These are phyloP conservation scores for Metschnikowia drakensbergensis DNA, from an alignment of 805 yeast species.

Conservation along the genomic window DNA sequence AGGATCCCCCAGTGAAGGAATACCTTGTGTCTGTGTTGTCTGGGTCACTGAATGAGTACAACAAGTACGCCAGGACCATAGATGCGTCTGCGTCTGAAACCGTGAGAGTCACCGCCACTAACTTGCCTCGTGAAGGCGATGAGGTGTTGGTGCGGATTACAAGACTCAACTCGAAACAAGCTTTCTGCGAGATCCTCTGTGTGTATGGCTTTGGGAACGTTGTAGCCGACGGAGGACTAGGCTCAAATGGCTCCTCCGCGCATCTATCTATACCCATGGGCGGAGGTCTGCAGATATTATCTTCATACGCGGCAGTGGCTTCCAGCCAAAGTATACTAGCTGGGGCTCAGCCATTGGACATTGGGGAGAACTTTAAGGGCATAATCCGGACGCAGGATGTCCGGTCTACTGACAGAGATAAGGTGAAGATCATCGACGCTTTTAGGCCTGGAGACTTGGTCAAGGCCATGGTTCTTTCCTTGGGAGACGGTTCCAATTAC, in stretches of 20 bases:
- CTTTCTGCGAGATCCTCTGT: slow-evolving; percentile 66
- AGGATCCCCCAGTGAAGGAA: slow-evolving; percentile 17
- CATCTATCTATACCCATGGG: slow-evolving; percentile 42
- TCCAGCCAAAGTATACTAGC: slow-evolving; percentile 37
- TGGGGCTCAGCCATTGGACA: slow-evolving; percentile 50
- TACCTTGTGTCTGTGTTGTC: slow-evolving; percentile 32
- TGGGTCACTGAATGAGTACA: slow-evolving; percentile 23
- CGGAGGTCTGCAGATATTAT: slow-evolving; percentile 49
- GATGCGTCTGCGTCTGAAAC: slow-evolving; percentile 17
- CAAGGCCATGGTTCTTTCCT: slow-evolving; percentile 73
- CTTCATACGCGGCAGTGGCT: slow-evolving; percentile 35
- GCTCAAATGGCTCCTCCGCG: slow-evolving; percentile 47
- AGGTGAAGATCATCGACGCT: slow-evolving; percentile 70
- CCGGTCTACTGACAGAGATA: slow-evolving; percentile 86
- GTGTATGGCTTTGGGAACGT: slow-evolving; percentile 62
- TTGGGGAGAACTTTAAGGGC: slow-evolving; percentile 88
- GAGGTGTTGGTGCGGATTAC: slow-evolving; percentile 73
- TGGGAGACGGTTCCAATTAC: slow-evolving; percentile 93
- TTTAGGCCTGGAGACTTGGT: slow-evolving; percentile 92
- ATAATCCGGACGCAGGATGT: slow-evolving; percentile 84
- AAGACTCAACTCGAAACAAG: slow-evolving; percentile 64
- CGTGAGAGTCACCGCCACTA: slow-evolving; percentile 33
- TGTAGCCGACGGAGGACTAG: slow-evolving; percentile 61
- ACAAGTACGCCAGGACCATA: slow-evolving; percentile 22
- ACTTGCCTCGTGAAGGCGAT: slow-evolving; percentile 81